Base-by-base conservation (phyloP, 1,284 basidiomycete species). In the Tausonia pullulans region DNA sequence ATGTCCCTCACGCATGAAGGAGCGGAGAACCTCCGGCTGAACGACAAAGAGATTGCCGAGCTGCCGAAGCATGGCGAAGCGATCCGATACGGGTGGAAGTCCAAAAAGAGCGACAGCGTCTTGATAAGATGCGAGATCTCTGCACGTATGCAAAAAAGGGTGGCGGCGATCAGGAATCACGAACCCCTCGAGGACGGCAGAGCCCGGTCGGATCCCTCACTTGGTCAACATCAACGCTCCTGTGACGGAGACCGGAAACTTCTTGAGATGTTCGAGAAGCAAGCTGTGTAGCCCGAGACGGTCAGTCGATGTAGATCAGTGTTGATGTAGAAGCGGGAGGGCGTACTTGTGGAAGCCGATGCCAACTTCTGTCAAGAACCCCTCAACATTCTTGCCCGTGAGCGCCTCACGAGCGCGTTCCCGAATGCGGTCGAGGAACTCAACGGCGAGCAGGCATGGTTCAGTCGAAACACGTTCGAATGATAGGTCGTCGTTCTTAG, bases 141-240 rank as follows among this genome's bases (percentile, higher is more conserved):
- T 95, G 73, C 46, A 59, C 13, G 49, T 10, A 4, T 45, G 48
- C 45, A 61, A 68, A 64, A 39, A 6, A 16, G 13, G 0, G 10
- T 0, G 52, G 1, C 3, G 3, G 11, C n/a, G 27, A 9, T 11
- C 9, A 14, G 5, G n/a, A 8, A 16, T 27, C 27, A 27, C 27
- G 27, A 27, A 27, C 27, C 27, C 27, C 27, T 27, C 27, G 27
- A 27, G 27, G 27, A 27, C 1, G 27, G 27, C 27, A 27, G 27
- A 27, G 27, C 27, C 27, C 27, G 2, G 27, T 27, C 27, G 27
- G 27, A 27, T 27, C 27, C 27, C 85, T 67, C 70, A 92, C 90
- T 98, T 98, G 39, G 95, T 95, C 51, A 99, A 85, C 90, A 98
- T 96, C 60, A 99, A 80, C 4, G 95, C 96, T 58, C 96, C 96